Evolutionary conservation across 495 filamentous ascomycete species (phyloP).

Genomic region (Penicillium cinerascens): DNA sequence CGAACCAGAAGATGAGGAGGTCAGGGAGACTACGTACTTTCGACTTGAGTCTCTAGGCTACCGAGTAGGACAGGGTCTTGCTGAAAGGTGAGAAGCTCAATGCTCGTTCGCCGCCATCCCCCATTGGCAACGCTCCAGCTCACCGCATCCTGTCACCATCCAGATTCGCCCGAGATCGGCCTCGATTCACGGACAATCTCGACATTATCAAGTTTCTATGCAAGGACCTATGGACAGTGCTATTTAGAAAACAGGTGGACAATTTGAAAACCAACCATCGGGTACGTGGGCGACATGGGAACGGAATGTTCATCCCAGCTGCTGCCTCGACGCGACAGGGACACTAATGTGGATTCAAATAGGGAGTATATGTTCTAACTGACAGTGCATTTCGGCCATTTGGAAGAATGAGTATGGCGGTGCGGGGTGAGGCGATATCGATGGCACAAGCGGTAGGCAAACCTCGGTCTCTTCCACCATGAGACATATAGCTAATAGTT

Average conservation of each 20-base stretch:
- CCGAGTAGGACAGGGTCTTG: slow-evolving; percentile 86
- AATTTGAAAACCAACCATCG: slow-evolving; percentile 98
- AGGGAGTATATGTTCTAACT: slow-evolving; percentile 94
- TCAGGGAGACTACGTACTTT: slow-evolving; percentile 77
- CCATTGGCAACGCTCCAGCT: not conserved
- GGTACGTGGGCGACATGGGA: slow-evolving; percentile 39
- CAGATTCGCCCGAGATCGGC: slow-evolving; percentile 84
- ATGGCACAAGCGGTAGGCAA: slow-evolving; percentile 75
- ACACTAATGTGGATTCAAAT: slow-evolving; percentile 9
- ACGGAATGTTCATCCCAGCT: not conserved
- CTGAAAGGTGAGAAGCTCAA: slow-evolving; percentile 66
- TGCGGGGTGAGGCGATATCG: slow-evolving; percentile 63
- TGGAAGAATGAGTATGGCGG: slow-evolving; percentile 76
- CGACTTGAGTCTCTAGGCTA: slow-evolving; percentile 85
- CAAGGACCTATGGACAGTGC: slow-evolving; percentile 92
- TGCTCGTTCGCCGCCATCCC: not conserved
- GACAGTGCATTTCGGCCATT: slow-evolving; percentile 92
- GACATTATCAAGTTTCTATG: slow-evolving; percentile 97
- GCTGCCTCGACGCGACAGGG: not conserved
- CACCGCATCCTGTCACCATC: not conserved
- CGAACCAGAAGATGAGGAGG: slow-evolving; percentile 67
- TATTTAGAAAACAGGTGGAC: slow-evolving; percentile 96
- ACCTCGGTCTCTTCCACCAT: not conserved
- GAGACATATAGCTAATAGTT: not conserved
- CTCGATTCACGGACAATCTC: slow-evolving; percentile 80